phyloP scores from a whole-genome alignment of 2,329 filamentous ascomycete genomes.

The Cryphonectria naterciae region DNA sequence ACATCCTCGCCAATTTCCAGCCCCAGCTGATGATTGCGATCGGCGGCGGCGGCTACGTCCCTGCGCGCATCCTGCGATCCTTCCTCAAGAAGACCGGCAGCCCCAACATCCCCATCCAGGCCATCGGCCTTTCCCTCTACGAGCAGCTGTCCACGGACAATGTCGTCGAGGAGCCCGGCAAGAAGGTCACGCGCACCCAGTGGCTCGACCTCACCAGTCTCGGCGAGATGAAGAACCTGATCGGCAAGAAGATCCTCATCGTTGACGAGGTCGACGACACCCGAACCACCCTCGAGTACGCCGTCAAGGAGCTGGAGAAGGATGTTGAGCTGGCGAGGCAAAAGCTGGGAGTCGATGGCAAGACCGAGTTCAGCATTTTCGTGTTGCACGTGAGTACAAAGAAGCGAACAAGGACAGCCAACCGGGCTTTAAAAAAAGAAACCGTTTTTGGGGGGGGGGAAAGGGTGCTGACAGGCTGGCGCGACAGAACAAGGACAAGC shows the following conservation, averaged over 20 bases:
- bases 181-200: slow-evolving; percentile 95
- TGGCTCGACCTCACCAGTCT: slow-evolving; percentile 91
- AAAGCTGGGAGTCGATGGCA: slow-evolving; percentile 62
- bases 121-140: slow-evolving; percentile 96
- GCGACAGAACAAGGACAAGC: slow-evolving; percentile 89
- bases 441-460: neutral
- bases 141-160: slow-evolving; percentile 69
- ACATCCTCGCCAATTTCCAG: slow-evolving; percentile 82
- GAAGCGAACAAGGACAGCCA: neutral
- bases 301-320: slow-evolving; percentile 90
- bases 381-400: slow-evolving; percentile 77
- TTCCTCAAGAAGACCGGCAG: slow-evolving; percentile 89
- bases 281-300: slow-evolving; percentile 90
- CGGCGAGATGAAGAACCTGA: slow-evolving; percentile 81
- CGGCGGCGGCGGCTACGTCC: slow-evolving; percentile 95
- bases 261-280: slow-evolving; percentile 97
- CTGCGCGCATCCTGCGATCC: slow-evolving; percentile 93
- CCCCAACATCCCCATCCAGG: slow-evolving; percentile 98
- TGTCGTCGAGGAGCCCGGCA: slow-evolving; percentile 77
- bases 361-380: slow-evolving; percentile 92
- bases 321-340: slow-evolving; percentile 83
- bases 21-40: slow-evolving; percentile 99
- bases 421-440: neutral
- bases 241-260: slow-evolving; percentile 89
- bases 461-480: slow-evolving; percentile 8